Conservation (phyloP, 169 alveolate species). For the Eimeria necatrix region DNA sequence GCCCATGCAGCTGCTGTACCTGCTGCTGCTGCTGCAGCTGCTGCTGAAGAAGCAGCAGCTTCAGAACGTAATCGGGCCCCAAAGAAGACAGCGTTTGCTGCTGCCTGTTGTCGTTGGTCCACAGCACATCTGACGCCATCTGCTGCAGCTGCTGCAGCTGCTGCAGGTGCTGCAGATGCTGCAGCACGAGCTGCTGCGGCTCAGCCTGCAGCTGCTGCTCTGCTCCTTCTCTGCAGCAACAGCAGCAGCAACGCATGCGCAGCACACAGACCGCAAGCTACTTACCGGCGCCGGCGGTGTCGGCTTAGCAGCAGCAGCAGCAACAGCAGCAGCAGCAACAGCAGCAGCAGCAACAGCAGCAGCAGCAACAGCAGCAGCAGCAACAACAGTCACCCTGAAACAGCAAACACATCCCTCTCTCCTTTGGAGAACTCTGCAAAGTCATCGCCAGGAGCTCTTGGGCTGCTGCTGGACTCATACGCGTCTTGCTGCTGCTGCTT, state of each 20-base stretch:
- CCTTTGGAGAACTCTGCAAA: neutral
- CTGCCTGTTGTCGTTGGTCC: neutral
- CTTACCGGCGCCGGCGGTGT: too few species aligned
- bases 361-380: conserved; percentile 40
- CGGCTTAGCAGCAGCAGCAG: too few species aligned
- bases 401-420: neutral
- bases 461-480: neutral
- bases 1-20: neutral
- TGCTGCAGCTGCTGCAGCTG: conserved; percentile 21
- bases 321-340: too few species aligned
- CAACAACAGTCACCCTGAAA: neutral
- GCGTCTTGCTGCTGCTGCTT: conserved; percentile 8
- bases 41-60: neutral
- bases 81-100: neutral
- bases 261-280: too few species aligned
- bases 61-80: neutral
- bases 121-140: neutral
- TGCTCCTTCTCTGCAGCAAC: too few species aligned
- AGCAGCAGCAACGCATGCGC: too few species aligned
- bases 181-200: too few species aligned
- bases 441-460: neutral
- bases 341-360: too few species aligned
- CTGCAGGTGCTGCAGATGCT: neutral
- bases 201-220: too few species aligned
- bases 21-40: conserved; percentile 34